Percentiles rank a stretch among this genome's conserved stretches.
These are phyloP conservation scores for Camelina neglecta DNA, from an alignment of 345 rosid species.

Conservation along the genomic window DNA sequence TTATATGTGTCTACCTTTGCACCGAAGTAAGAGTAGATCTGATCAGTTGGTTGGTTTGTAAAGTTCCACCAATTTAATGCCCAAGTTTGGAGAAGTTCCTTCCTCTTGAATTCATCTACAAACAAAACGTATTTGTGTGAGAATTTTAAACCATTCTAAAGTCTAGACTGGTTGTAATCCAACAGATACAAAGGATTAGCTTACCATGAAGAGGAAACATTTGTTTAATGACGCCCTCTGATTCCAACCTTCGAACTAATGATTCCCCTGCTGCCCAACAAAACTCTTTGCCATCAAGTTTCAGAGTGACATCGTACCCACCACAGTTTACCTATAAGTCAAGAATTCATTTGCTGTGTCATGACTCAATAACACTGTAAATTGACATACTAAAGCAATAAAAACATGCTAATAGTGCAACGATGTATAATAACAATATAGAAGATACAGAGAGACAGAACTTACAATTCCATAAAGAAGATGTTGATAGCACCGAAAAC, in stretches of 20 bases:
- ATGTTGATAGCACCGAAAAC: conserved; percentile 74
- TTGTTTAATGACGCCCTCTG: conserved; percentile 66
- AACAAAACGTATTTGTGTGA: conserved; percentile 21
- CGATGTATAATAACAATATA: neutral
- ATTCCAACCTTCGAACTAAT: conserved; percentile 65
- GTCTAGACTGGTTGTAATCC: conserved; percentile 22
- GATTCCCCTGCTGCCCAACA: conserved; percentile 77
- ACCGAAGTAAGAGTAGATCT: conserved; percentile 82
- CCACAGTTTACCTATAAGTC: conserved; percentile 59
- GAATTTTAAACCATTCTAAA: conserved; percentile 31
- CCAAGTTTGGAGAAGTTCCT: conserved; percentile 73
- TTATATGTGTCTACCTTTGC: conserved; percentile 60
- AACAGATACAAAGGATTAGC: conserved; percentile 29
- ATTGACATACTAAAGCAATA: conserved; percentile 16
- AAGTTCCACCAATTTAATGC: conserved; percentile 76
- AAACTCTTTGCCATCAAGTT: conserved; percentile 54
- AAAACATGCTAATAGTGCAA: neutral
- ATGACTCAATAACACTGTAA: conserved; percentile 19
- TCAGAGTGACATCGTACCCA: conserved; percentile 46
- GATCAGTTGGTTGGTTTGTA: conserved; percentile 83
- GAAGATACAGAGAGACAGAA: conserved; percentile 11
- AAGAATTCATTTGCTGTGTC: conserved; percentile 33
- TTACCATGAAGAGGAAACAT: conserved; percentile 89
- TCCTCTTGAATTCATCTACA: conserved; percentile 77
- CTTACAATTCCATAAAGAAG: conserved; percentile 73